Evolutionary conservation across 805 yeast species (phyloP).

Genomic region (Wickerhamiella musiphila): DNA sequence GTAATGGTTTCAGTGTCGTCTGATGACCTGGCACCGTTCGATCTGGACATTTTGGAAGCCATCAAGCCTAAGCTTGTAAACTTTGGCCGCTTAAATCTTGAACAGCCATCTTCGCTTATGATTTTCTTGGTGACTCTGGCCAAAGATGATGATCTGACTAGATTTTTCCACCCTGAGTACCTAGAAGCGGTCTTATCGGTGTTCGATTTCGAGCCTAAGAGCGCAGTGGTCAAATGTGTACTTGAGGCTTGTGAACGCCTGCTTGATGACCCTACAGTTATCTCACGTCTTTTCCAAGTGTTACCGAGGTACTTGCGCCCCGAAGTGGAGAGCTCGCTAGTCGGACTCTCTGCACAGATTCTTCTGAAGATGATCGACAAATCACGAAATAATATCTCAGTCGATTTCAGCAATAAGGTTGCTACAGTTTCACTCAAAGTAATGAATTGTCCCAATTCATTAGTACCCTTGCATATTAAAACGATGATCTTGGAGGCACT

Average conservation of each 20-base stretch:
- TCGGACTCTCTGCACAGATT: slow-evolving; percentile 17
- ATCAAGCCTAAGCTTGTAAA: slow-evolving; percentile 46
- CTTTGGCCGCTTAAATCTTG: slow-evolving; percentile 64
- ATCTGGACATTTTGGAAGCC: slow-evolving; percentile 33
- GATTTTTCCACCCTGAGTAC: slow-evolving; percentile 36
- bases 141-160: slow-evolving; percentile 27
- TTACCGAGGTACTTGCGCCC: slow-evolving; percentile 8
- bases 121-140: slow-evolving; percentile 47
- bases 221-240: slow-evolving; percentile 42
- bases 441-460: slow-evolving; percentile 38
- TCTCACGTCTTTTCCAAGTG: slow-evolving; percentile 1
- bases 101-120: slow-evolving; percentile 67
- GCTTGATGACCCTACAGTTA: slow-evolving; percentile 3
- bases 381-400: no score
- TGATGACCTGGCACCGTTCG: slow-evolving; percentile 34
- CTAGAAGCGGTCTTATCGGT: slow-evolving; percentile 38
- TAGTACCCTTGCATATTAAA: slow-evolving; percentile 35
- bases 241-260: slow-evolving; percentile 28
- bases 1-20: slow-evolving; percentile 39
- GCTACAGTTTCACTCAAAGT: slow-evolving; percentile 41
- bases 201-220: slow-evolving; percentile 43
- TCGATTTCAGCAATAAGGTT: slow-evolving; percentile 34
- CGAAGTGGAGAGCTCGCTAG: slow-evolving; percentile 6
- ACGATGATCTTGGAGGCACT: slow-evolving; percentile 41
- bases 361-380: slow-evolving; percentile 43